These are phyloP conservation scores for Zea luxurians DNA, from an alignment of 176 grass and related monocot genomes.

Conservation along the genomic window DNA sequence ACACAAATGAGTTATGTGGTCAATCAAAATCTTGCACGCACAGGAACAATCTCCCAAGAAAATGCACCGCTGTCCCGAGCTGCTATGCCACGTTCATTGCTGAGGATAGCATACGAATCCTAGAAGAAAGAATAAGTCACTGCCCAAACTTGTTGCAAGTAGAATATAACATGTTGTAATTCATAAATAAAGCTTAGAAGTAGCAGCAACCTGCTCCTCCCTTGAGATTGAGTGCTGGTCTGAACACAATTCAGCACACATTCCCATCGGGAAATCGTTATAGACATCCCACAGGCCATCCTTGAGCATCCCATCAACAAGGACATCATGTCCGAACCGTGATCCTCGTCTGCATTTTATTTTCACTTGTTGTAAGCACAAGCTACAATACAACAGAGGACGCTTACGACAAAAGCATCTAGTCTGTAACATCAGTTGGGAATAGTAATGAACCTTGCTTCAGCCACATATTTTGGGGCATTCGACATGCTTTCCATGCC, in stretches of 20 bases:
- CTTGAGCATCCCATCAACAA: slow-evolving; percentile 91
- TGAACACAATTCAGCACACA: slow-evolving; percentile 83
- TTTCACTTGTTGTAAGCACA: not conserved
- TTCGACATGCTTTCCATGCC: slow-evolving; percentile 99
- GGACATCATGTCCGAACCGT: slow-evolving; percentile 72
- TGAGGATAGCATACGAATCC: slow-evolving; percentile 85
- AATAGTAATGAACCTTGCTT: slow-evolving; percentile 54
- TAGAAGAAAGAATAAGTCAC: slow-evolving; percentile 30
- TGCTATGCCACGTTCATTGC: slow-evolving; percentile 74
- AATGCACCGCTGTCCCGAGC: slow-evolving; percentile 69
- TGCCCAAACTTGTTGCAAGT: not conserved
- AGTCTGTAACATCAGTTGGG: not conserved
- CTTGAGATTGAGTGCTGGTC: slow-evolving; percentile 64
- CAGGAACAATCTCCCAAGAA: slow-evolving; percentile 86
- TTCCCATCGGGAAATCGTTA: slow-evolving; percentile 89
- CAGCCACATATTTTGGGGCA: slow-evolving; percentile 74
- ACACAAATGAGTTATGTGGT: not conserved
- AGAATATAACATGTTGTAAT: not conserved
- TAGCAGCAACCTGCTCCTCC: slow-evolving; percentile 66
- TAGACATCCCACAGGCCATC: slow-evolving; percentile 96
- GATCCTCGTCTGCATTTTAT: slow-evolving; percentile 68
- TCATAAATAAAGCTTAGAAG: not conserved
- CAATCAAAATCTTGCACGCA: slow-evolving; percentile 30
- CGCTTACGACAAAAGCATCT: not conserved
- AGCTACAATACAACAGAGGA: not conserved